Base-by-base conservation (phyloP, 306 rosid species). In the Ceratonia siliqua region DNA sequence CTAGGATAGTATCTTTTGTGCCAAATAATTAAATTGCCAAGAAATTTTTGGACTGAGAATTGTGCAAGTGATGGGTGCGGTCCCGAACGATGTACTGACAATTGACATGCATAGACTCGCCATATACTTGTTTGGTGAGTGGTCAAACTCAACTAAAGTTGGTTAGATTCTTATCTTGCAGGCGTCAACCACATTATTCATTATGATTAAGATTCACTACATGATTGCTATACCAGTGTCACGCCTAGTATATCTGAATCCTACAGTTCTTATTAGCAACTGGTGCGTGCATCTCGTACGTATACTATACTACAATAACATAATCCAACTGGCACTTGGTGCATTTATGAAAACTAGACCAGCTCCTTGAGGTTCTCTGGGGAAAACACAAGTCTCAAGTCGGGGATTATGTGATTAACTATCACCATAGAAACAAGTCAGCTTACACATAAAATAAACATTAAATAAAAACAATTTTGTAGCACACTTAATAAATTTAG, bases 401-500 rank as follows among this genome's bases (percentile, higher is more conserved):
- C 30, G 11, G 48, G 15, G 12, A 68, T 57, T 13, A 0, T 8
- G 50, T 38, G 33, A 20, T 36, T 20, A 65, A 24, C 52, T 69
- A 70, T 79, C 55, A 43, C 30, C 69, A 62, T 14, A 62, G n/a
- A 38, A 75, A 75, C 8, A 70, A 66, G 33, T 43, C 45, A 67
- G 67, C 64, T 62, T 36, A 15, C 43, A 28, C 63, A 53, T 58
- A 76, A 50, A 63, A 63, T 22, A 75, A 45, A 32, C 24, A 15
- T 74, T 62, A 32, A n/a, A 80, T 69, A 24, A 18, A 38, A 61
- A 49, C 48, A 79, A 54, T 62, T 20, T 2, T 38, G 53, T 18
- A 77, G 43, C 78, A 74, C 48, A 42, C 58, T 65, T 9, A 8
- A 53, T 82, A 54, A 54, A 78, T 53, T 39, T 22, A 39, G 46